Base-by-base conservation (phyloP, 1,284 basidiomycete species). In the Trametes hirsuta region DNA sequence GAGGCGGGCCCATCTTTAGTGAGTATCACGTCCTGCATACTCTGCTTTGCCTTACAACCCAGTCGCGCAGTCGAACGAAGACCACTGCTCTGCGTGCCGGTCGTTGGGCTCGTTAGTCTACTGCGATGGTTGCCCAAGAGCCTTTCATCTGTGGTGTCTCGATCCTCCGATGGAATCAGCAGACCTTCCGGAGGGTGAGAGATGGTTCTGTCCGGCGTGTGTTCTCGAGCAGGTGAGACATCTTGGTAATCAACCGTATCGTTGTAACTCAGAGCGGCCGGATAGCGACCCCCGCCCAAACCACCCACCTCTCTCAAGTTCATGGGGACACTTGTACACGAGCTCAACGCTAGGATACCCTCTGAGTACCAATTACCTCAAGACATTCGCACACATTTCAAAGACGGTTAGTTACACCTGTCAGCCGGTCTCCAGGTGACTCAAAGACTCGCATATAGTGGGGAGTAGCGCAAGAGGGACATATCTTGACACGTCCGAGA, bases 61-160 rank as follows among this genome's bases (percentile, higher is more conserved):
- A 59, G 30, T 64, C 67, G 59, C 53, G 53, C 70, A 94, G 89
- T 78, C 87, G 56, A 98, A 98, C 75, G 90, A 98, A 73, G 96
- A 98, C 74, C 94, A 93, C 71, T 98, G 96, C 74, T 96, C 95
- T 53, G 86, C 93, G 1, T 98, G 97, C 76, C 85, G 88, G 67
- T 91, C 88, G 24, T 78, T 85, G 57, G 92, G 95, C 57, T 83
- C 86, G 24, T 81, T 96, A 61, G 84, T 97, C 9, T 98, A 98
- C 74, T 99, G 97, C 76, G 97, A 99, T 73, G 95, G 96, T 12
- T 99, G 97, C 73, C 94, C 97, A 35, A 83, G 92, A 65, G 94
- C 95, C 22, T 99, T 98, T 75, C 97, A 99, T 76, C 88, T 98
- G 62, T 89, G 90, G 84, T 99, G 97, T 75, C 85, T 99, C 68